Base-by-base conservation (phyloP, 352 stramenopile species). In the Globisporangium middletonii region DNA sequence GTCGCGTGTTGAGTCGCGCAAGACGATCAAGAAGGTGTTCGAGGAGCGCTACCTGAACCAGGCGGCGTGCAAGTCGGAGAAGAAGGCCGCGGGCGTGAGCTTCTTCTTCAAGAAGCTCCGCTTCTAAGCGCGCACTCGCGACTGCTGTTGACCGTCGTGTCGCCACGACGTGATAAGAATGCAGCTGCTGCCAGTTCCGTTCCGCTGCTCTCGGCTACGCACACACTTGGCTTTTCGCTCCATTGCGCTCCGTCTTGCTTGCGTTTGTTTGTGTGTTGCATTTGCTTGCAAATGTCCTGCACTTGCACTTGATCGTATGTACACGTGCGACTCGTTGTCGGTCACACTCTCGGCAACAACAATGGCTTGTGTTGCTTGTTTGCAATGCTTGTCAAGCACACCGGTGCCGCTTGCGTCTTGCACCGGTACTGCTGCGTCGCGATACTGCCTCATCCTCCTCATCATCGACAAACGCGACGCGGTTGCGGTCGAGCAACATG, bases 31-130 rank as follows among this genome's bases (percentile, higher is more conserved):
- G 88, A 99, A 99, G 84, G 85, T 99, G 62, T 98, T 99, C 76
- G 94, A 99, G 77, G 96, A 99, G 72, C 86, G 95, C 73, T 98
- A 97, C 72, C 74, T 97, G 57, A 98, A 98, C 77, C 95, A 98
- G 79, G 95, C 88, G 58, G 77, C 89, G 57, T 93, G 88, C 70
- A 99, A 98, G 73, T 98, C 89, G 69, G 94, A 98, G 77, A 98
- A 98, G 92, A 99, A 99, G 88, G 95, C 97, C 71, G 86, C 89
- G 63, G 97, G 96, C 71, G 96, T 96, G 62, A 95, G 78, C 79
- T 99, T 99, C 84, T 99, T 99, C 81, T 99, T 98, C 94, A 96
- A 98, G 77, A 99, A 98, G 84, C 94, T 99, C 72, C 86, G 93
- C 76, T 99, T 99, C 86, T 99, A 99, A 98, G 79, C 76, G 71